Evolutionary conservation across 192 early-diverging fungal genomes (phyloP), one percentile per base, ranked within the genome.

Genomic region (Coemansia sp.): DNA sequence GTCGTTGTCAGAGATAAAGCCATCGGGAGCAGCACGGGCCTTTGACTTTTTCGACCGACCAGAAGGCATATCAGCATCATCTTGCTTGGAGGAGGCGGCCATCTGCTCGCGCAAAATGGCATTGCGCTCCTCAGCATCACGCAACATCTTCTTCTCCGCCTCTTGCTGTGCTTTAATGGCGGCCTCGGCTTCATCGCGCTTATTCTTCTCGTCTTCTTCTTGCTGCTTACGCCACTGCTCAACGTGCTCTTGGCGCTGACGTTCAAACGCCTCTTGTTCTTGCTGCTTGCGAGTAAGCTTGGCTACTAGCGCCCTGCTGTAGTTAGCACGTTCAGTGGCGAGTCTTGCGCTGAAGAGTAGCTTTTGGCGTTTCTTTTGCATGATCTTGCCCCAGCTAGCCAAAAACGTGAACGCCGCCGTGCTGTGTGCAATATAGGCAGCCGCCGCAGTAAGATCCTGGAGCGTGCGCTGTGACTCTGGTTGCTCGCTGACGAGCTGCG

Each of bases 401-500:
- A 81, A 62, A 27, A 64, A 76, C 27, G 69, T 67, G 38, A 75
- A 81, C 9, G 83, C 61, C 20, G 49, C 39, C 3, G 68, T 66
- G 63, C 73, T 78, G 22, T 81, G 81, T 38, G 89, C 87, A 8
- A 95, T 71, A 3, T 88, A 90, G 11, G 69, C 74, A 7, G 88
- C 73, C 1, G 93, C 91, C 5, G 74, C 46, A 5, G 88, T 72
- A 64, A 97, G 83, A 10, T 84, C 81, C 8, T 55, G 55, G 0
- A 93, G 72, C 1, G 90, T 86, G 39, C 92, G 87, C 63, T 86
- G 80, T 29, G 92, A 88, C 3, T 78, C 73, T 3, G 90, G 79
- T 61, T 88, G 87, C 44, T 95, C 94, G 41, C 91, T 89, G 53
- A 93, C 87, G 13, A 94, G 76, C 63, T 91, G 91, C 5, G 93